Evolutionary conservation across 768 basidiomycete genomes (phyloP).

Genomic region (Myochromella boudieri): DNA sequence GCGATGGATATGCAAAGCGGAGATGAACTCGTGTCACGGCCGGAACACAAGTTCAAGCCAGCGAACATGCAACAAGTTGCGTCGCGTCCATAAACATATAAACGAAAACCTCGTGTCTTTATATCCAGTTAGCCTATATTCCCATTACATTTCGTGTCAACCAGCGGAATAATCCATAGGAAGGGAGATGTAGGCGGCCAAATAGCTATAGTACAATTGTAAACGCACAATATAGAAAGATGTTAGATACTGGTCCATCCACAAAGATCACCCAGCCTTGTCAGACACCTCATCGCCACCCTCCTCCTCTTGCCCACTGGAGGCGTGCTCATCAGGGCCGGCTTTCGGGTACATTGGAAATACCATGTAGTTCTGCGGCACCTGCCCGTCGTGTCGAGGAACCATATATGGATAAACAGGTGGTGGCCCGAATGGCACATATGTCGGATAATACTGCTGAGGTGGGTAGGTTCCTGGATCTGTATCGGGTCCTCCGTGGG

Average conservation of each 20-base stretch:
- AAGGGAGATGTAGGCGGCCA: background rate
- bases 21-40: constrained; percentile 8
- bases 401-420: constrained; percentile 23
- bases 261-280: constrained; percentile 21
- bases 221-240: no score
- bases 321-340: constrained; percentile 14
- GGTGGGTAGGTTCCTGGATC: constrained; percentile 18
- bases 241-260: constrained; percentile 4
- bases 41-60: constrained; percentile 8
- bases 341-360: constrained; percentile 24
- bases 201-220: constrained; percentile 16
- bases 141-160: no score
- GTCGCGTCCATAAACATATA: background rate
- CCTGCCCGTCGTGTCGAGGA: constrained; percentile 29
- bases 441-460: constrained; percentile 23
- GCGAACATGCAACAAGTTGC: constrained; percentile 2
- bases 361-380: constrained; percentile 23
- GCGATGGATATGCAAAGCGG: background rate
- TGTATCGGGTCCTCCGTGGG: constrained; percentile 18
- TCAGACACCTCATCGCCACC: constrained; percentile 22
- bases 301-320: constrained; percentile 20
- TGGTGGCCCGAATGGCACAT: constrained; percentile 20
- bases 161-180: no score
- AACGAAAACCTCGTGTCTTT: background rate
- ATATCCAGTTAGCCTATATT: no score